Percentiles rank a stretch among this genome's conserved stretches.
Conservation (phyloP, 495 filamentous ascomycete species). For the Neurospora sp. region DNA sequence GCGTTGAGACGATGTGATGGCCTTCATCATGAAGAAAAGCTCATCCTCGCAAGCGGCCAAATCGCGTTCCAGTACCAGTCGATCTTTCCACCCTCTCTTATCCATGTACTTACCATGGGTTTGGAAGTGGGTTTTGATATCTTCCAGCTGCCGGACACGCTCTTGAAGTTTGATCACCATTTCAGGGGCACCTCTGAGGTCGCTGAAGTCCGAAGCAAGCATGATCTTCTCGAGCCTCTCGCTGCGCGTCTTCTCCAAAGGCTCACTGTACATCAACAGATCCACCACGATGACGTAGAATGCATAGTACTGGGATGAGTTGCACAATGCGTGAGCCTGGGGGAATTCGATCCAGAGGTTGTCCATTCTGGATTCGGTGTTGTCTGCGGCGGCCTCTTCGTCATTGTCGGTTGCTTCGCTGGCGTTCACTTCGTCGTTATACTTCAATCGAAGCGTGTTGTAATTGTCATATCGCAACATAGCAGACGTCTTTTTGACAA, state of each 20-base stretch:
- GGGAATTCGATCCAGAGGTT: constrained; percentile 96
- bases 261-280: constrained; percentile 88
- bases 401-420: constrained; percentile 29
- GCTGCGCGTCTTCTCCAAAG: constrained; percentile 85
- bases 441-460: constrained; percentile 93
- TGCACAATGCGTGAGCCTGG: constrained; percentile 81
- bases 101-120: constrained; percentile 83
- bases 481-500: constrained; percentile 90
- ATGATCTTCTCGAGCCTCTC: constrained; percentile 97
- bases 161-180: constrained; percentile 88
- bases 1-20: constrained; percentile 90
- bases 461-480: constrained; percentile 94
- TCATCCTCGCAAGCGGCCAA: constrained; percentile 88
- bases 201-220: constrained; percentile 98
- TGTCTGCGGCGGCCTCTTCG: constrained; percentile 31
- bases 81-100: constrained; percentile 82
- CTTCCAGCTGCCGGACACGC: constrained; percentile 85
- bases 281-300: constrained; percentile 97
- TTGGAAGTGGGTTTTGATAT: constrained; percentile 95
- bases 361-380: constrained; percentile 73
- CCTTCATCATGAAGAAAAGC: constrained; percentile 99
- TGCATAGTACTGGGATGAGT: constrained; percentile 92
- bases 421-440: constrained; percentile 84
- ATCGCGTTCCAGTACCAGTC: constrained; percentile 76
- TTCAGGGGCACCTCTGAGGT: constrained; percentile 84